Evolutionary conservation across 2,329 filamentous ascomycete genomes (phyloP), one percentile per base, ranked within the genome.

Genomic region (Penicillium sp.): DNA sequence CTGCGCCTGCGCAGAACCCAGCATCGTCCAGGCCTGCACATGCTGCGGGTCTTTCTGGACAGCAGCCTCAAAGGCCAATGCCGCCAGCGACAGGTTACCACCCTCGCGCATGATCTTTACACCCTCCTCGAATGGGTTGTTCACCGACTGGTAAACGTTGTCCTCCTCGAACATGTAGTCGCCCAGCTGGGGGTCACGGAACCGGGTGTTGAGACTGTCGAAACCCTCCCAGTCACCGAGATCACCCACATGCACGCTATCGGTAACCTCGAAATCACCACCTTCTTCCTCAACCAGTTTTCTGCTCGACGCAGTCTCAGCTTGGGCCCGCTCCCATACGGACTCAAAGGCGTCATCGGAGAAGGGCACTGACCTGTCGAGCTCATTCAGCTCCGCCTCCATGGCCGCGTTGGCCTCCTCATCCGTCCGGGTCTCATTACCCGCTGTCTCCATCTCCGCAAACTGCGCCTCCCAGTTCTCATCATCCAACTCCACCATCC

Each of bases 391-490:
- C 78, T 97, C 92, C 54, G 83, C 82, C 76, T 95, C 91, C 63
- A 92, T 89, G 16, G 87, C 88, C 53, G 80, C 80, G 56, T 89
- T 87, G 47, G 89, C 88, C 66, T 86, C 77, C 31, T 75, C 77
- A 56, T 85, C 83, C 51, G 53, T 62, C 48, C 82, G 71, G 48
- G 76, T 77, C 62, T 79, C 77, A 47, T 76, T 72, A 44, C 80
- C 76, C 35, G 74, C 74, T 13, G 75, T 75, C 69, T 92, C 90
- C 69, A 96, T 86, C 72, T 94, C 85, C 51, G 90, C 89, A 71
- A 99, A 99, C 71, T 97, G 91, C 63, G 91, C 90, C 74, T 97
- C 92, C 94, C 94, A 97, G 67, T 95, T 88, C 66, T 87, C 79
- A 63, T 99, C 92, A 69, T 96, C 90, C 22, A 97, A 82, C 75